Conservation (phyloP, 108 stramenopile genomes). For the Skeletonema marinoi region DNA sequence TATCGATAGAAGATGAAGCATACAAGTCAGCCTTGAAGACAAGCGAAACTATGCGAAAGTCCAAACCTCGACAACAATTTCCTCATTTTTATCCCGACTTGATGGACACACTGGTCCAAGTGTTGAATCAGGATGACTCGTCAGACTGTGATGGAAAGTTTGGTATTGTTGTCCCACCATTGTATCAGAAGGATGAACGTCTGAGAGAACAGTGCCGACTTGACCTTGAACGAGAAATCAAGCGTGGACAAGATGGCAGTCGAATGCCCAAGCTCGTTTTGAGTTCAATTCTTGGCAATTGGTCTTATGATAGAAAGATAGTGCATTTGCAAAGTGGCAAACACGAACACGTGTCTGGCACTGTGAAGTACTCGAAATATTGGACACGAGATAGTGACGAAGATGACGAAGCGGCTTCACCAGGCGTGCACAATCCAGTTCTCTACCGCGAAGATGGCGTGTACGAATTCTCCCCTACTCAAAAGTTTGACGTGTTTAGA, state of each 20-base stretch:
- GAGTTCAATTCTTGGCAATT: constrained; percentile 60
- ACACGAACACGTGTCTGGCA: constrained; percentile 41
- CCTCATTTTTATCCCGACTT: constrained; percentile 62
- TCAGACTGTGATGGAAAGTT: constrained; percentile 27
- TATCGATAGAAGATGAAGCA: constrained; percentile 20
- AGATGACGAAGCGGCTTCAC: neutral
- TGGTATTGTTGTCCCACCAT: constrained; percentile 55
- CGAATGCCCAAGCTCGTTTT: constrained; percentile 52
- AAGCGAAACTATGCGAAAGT: constrained; percentile 46
- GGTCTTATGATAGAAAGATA: constrained; percentile 61
- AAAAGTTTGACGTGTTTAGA: constrained; percentile 67
- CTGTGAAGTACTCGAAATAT: constrained; percentile 46
- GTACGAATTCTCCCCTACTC: constrained; percentile 51
- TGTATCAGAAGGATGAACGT: constrained; percentile 56
- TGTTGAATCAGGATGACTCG: constrained; percentile 20
- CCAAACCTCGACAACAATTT: constrained; percentile 61
- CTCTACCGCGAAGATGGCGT: constrained; percentile 72
- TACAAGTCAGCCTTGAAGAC: constrained; percentile 39
- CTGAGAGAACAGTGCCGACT: constrained; percentile 22
- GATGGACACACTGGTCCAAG: constrained; percentile 56
- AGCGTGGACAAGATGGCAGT: constrained; percentile 48
- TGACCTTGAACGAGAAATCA: constrained; percentile 35
- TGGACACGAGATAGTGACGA: neutral
- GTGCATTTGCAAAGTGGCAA: constrained; percentile 51
- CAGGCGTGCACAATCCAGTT: constrained; percentile 22